Conservation (phyloP, 192 early-diverging fungal species). For the Backusella westeae region DNA sequence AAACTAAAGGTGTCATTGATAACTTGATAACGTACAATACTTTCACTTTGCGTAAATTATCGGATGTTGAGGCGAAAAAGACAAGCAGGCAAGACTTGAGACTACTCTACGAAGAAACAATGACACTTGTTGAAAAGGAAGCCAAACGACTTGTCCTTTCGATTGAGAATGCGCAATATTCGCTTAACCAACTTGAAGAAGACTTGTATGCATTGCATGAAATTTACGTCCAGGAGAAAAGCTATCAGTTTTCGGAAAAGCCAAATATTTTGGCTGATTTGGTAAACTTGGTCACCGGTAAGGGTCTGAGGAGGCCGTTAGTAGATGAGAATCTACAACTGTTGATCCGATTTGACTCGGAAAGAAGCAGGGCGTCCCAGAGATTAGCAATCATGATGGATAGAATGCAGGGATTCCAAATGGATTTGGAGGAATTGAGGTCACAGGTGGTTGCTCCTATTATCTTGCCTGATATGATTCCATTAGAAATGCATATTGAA, state of each 20-base stretch:
- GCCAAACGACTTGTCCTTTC: constrained; percentile 28
- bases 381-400: constrained; percentile 41
- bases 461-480: constrained; percentile 26
- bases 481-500: constrained; percentile 42
- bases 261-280: constrained; percentile 35
- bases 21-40: constrained; percentile 52
- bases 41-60: constrained; percentile 34
- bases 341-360: constrained; percentile 33
- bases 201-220: constrained; percentile 43
- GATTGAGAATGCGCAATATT: constrained; percentile 23
- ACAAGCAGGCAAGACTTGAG: constrained; percentile 31
- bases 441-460: constrained; percentile 41
- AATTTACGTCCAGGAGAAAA: constrained; percentile 40
- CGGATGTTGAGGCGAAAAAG: constrained; percentile 33
- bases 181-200: constrained; percentile 40
- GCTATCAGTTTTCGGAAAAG: constrained; percentile 30
- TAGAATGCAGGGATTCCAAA: constrained; percentile 48
- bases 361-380: constrained; percentile 40
- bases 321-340: constrained; percentile 43
- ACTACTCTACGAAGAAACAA: constrained; percentile 28
- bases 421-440: constrained; percentile 49
- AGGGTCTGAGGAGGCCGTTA: constrained; percentile 24
- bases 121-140: constrained; percentile 37
- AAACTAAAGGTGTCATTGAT: constrained; percentile 48
- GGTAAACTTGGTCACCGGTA: constrained; percentile 32